Base-by-base conservation (phyloP, 2,329 filamentous ascomycete genomes). In the Diaporthe eres region DNA sequence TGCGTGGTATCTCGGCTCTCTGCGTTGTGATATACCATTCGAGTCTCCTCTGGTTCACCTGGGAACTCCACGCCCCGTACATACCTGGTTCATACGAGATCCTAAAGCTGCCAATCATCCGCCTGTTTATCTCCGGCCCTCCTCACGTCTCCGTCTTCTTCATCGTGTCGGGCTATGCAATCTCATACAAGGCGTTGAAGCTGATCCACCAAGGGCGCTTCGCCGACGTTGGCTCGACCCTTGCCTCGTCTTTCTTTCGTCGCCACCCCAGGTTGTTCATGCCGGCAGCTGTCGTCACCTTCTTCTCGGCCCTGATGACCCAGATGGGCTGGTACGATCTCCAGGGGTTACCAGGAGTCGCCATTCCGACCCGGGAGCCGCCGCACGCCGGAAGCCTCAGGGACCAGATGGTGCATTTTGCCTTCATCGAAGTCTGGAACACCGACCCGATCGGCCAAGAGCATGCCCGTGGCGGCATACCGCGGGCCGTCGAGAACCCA, bases 81-180 rank as follows among this genome's bases (percentile, higher is more conserved):
- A 31, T 49, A 15, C 42, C 72, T 3, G 74, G 74, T 3, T 58
- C 75, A 37, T 57, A 44, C 44, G 74, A 76, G 51, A 34, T 78
- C 12, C 34, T 79, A 19, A 80, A 83, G 71, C 71, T 84, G 7
- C 82, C 82, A 1, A 80, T 83, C 10, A 77, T 85, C 31, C 80
- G 82, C 7, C 76, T 84, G 15, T 70, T 82, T 25, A 80, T 81
- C 71, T 78, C 79, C 5, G 82, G 79, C 2, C 74, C 79, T 22
- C 78, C 81, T 10, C 83, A 82, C 79, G 83, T 84, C 34, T 77
- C 80, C 25, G 78, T 84, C 9, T 84, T 85, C 75, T 83, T 84
- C 74, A 84, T 85, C 25, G 81, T 86, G 19, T 86, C 85, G 0
- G 85, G 85, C 10, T 86, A 84, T 74, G 83, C 83, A 1, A 81